Evolutionary conservation across 352 stramenopile species (phyloP), one percentile per base, ranked within the genome.

Genomic region (Phytophthora sp.): DNA sequence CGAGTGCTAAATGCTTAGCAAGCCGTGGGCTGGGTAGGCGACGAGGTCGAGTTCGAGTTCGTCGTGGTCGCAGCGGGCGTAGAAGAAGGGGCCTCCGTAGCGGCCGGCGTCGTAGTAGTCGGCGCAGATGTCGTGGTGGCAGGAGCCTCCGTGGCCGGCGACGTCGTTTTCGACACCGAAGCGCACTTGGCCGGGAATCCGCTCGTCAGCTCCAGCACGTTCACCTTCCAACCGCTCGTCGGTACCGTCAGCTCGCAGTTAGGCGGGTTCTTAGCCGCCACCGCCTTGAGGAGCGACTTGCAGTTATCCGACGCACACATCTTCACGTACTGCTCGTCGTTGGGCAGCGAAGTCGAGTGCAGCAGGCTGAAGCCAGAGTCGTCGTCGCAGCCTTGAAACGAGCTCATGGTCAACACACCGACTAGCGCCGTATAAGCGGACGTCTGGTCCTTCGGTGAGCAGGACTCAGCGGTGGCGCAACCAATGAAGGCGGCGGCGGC

Each of bases 171-270:
- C n/a, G 56, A 49, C 37, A 50, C 10, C 55, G 63, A 62, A 23
- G 56, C 41, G 45, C 63, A 76, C 48, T 59, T 54, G 28, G 0
- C 1, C n/a, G 51, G 60, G 63, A 76, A 76, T 5, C 51, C 46
- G 56, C 42, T 72, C 11, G 31, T 31, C 39, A 73, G 39, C 1
- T 62, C 52, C 18, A 59, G 49, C 52, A 76, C 62, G 56, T 76
- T 76, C 39, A 69, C 15, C 42, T 58, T 43, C 11, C 64, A 44
- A n/a, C 66, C 66, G 52, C 66, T 74, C 44, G 60, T 74, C 2
- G 66, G 62, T 28, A 76, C 57, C 13, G 50, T 69, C 52, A 79
- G 55, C 39, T 55, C 54, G 54, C 70, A 79, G 66, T 79, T 57
- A n/a, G 55, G 54, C 18, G 62, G 65, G 56, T 56, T 65, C 43